phyloP scores from a whole-genome alignment of 23 red algal species.

The Chondrus crispus region DNA sequence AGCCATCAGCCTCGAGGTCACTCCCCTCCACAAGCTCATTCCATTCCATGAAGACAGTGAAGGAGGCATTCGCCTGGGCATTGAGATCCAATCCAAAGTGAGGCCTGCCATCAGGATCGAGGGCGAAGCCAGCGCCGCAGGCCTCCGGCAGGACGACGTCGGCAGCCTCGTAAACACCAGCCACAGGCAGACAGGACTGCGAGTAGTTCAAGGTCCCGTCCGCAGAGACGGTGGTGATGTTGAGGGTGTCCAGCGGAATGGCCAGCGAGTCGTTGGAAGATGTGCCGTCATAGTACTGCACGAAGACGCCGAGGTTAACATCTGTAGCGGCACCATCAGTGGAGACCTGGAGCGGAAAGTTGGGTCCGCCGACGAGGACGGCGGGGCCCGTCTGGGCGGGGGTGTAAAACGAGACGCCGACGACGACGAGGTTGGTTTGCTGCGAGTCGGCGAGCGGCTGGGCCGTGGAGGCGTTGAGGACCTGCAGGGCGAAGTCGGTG shows the following conservation, averaged over 20 bases:
- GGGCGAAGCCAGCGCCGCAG: constrained; percentile 47
- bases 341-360: neutral
- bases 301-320: constrained; percentile 27
- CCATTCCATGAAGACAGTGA: constrained; percentile 24
- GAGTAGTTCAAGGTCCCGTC: neutral
- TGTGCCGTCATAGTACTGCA: constrained; percentile 61
- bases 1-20: constrained; percentile 53
- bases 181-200: constrained; percentile 7
- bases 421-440: constrained; percentile 14
- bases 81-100: constrained; percentile 45
- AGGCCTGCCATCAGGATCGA: constrained; percentile 17
- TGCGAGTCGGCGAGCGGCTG: constrained; percentile 17
- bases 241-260: neutral
- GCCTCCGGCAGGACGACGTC: constrained; percentile 2
- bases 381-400: neutral
- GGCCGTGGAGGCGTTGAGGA: constrained; percentile 20
- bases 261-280: constrained; percentile 25
- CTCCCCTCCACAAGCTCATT: constrained; percentile 36
- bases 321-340: neutral
- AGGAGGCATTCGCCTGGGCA: neutral
- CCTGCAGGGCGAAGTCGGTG: constrained; percentile 14
- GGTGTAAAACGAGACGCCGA: constrained; percentile 41
- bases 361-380: neutral
- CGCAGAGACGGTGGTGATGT: neutral
- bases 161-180: constrained; percentile 24